These are phyloP conservation scores for Cokeromyces recurvatus DNA, from an alignment of 371 early-diverging fungal genomes.

Conservation along the genomic window DNA sequence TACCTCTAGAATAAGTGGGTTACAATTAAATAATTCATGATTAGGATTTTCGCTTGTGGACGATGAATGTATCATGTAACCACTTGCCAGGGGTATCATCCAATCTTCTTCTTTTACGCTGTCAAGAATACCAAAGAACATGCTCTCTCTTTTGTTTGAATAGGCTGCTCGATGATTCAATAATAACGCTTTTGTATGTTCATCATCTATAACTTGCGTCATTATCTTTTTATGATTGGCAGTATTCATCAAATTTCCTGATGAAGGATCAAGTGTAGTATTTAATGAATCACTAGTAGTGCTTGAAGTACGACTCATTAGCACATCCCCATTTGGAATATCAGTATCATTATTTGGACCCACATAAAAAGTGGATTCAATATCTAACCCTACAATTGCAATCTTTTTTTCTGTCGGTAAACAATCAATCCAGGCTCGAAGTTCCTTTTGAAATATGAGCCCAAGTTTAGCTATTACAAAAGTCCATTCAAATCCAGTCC, in stretches of 20 bases:
- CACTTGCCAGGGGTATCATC: conserved; percentile 58
- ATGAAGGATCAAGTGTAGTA: neutral
- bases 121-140: conserved; percentile 21
- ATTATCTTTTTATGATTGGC: conserved; percentile 3
- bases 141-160: conserved; percentile 35
- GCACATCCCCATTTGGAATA: neutral
- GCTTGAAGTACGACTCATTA: neutral
- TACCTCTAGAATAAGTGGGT: conserved; percentile 49
- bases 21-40: conserved; percentile 38
- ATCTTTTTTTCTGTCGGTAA: conserved; percentile 28
- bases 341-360: neutral
- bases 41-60: conserved; percentile 33
- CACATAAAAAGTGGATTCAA: conserved; percentile 42
- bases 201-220: conserved; percentile 19
- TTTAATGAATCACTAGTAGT: neutral
- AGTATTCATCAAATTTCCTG: conserved; percentile 10
- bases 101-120: conserved; percentile 28
- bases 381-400: conserved; percentile 46
- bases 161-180: conserved; percentile 57
- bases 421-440: conserved; percentile 39
- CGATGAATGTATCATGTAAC: conserved; percentile 48
- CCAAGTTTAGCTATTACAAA: conserved; percentile 47
- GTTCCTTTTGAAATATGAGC: conserved; percentile 37
- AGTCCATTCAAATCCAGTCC: conserved; percentile 35
- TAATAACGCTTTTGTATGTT: conserved; percentile 44